Base-by-base conservation (phyloP, 1,284 basidiomycete species). In the Porodaedalea pini region DNA sequence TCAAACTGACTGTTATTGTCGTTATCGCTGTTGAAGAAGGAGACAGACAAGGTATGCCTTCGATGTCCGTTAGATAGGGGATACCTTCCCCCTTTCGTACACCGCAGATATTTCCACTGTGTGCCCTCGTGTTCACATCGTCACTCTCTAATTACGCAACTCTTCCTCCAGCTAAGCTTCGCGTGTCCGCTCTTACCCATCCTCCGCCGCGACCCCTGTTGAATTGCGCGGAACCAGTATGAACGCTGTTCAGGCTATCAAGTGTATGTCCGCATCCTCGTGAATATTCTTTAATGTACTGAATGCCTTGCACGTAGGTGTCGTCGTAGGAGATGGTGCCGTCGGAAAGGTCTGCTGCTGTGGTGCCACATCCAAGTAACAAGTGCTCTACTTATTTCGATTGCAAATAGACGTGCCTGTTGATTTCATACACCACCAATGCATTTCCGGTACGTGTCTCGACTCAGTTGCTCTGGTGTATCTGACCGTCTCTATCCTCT, bases 311-410 rank as follows among this genome's bases (percentile, higher is more conserved):
- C 21, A n/a, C 43, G 13, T 72, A 92, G 92, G 92, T 80, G 96
- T 98, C 75, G 95, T 98, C 69, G 96, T 99, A 61, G 96, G 96
- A 69, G 96, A 99, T 80, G 96, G 96, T 87, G 96, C 96, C 57
- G 96, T 99, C 69, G 96, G 96, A 77, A 99, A 98, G 90, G 95
- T 89, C 64, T 67, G 83, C 51, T 56, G 47, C 49, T 50, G 49
- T 52, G 59, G 32, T 54, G 52, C 52, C 41, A 48, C 45, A 43
- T 48, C 13, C 47, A 19, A 17, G 25, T 29, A 50, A 17, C 27
- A 31, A 8, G 40, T 19, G 52, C 62, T 57, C 50, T 59, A 61
- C 61, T 52, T 43, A 36, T 37, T 58, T 50, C 54, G 58, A 47
- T 32, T 43, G 53, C 13, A 37, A 45, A 48, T 68, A 97, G 94